These are phyloP conservation scores for Lactifluus piperatus DNA, from an alignment of 768 basidiomycete species.

Conservation along the genomic window DNA sequence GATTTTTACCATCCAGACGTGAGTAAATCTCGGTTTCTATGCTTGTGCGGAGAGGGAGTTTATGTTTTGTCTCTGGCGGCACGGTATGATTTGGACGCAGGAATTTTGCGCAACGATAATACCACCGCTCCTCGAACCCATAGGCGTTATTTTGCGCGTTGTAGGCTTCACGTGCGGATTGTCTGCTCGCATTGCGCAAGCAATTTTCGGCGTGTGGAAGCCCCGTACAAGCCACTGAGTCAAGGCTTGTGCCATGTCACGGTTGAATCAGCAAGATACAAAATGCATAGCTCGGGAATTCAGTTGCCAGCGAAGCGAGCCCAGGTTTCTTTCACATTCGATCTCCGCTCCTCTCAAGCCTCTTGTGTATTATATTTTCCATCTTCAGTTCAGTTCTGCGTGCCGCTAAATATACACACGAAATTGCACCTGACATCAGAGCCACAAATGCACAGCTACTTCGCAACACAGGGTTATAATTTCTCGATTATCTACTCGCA, in stretches of 20 bases:
- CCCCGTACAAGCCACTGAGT: not conserved
- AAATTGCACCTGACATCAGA: no score
- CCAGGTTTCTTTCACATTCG: not conserved
- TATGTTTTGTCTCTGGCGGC: not conserved
- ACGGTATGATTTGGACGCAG: conserved; percentile 23
- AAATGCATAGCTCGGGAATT: not conserved
- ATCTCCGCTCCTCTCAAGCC: not conserved
- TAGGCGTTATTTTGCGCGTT: conserved; percentile 26
- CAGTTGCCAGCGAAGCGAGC: not conserved
- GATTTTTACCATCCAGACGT: conserved; percentile 53
- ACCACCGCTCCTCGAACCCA: conserved; percentile 34
- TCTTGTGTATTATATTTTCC: not conserved
- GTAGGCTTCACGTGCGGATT: conserved; percentile 18
- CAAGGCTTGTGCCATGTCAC: not conserved
- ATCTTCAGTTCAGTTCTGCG: not conserved
- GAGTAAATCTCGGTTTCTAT: not conserved
- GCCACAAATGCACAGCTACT: no score
- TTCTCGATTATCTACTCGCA: no score
- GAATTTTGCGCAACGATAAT: conserved; percentile 37
- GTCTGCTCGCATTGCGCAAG: conserved; percentile 4
- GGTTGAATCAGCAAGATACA: not conserved
- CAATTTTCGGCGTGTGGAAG: not conserved
- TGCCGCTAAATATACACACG: no score
- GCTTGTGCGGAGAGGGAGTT: not conserved
- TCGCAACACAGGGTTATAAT: no score